Evolutionary conservation across 192 early-diverging fungal genomes (phyloP).

Genomic region (Coemansia sp.): DNA sequence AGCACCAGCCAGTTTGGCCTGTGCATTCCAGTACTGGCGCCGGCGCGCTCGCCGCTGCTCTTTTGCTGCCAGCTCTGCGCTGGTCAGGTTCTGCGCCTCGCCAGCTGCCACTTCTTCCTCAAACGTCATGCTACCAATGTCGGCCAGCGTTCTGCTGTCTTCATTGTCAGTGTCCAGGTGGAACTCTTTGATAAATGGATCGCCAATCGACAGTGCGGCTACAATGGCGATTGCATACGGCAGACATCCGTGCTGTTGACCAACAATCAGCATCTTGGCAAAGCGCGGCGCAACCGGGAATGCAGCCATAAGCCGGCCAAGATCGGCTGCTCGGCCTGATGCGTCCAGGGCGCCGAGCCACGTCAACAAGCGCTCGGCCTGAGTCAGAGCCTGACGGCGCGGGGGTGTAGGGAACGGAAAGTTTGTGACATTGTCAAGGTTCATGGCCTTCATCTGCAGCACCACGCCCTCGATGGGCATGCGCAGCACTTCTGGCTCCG

Average conservation of each 20-base stretch:
- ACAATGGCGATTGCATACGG: conserved; percentile 90
- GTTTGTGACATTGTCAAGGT: conserved; percentile 88
- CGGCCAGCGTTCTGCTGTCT: conserved; percentile 25
- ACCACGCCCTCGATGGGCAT: conserved; percentile 97
- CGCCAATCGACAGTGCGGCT: conserved; percentile 87
- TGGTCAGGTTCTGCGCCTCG: conserved; percentile 60
- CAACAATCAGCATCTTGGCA: conserved; percentile 76
- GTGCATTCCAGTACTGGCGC: conserved; percentile 71
- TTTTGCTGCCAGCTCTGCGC: conserved; percentile 62
- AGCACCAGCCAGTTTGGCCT: conserved; percentile 55
- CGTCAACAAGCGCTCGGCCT: conserved; percentile 78
- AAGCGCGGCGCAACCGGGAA: conserved; percentile 93
- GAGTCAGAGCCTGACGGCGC: conserved; percentile 62
- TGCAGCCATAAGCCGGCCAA: conserved; percentile 84
- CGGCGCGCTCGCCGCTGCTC: conserved; percentile 59
- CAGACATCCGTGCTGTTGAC: conserved; percentile 80
- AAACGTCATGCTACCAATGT: conserved; percentile 38
- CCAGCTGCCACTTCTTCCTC: conserved; percentile 46
- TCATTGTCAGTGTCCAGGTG: conserved; percentile 55
- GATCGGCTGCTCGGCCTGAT: conserved; percentile 71
- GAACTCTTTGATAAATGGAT: conserved; percentile 83
- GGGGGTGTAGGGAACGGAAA: conserved; percentile 99
- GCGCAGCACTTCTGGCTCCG: conserved; percentile 86
- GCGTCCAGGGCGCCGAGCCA: conserved; percentile 73
- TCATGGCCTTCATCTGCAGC: conserved; percentile 97